phyloP scores from a whole-genome alignment of 2,329 filamentous ascomycete species.

The Nemania sp. region DNA sequence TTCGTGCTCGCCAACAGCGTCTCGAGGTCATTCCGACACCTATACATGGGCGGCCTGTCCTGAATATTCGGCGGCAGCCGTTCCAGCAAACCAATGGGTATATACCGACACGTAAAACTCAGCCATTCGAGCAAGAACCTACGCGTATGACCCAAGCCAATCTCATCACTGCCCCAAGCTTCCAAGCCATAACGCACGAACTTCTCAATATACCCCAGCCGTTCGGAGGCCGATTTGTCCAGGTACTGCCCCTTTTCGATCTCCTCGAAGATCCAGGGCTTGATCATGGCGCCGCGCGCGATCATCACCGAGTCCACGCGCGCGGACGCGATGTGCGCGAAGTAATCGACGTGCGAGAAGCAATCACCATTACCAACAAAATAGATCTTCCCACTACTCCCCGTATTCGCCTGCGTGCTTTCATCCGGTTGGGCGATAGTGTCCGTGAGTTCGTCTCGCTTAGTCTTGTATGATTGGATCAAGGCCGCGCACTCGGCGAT shows the following conservation, averaged over 20 bases:
- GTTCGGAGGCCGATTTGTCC: constrained; percentile 89
- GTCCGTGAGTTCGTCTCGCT: constrained; percentile 69
- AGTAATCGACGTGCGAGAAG: constrained; percentile 90
- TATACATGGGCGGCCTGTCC: constrained; percentile 83
- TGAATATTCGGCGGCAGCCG: constrained; percentile 85
- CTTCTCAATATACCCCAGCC: constrained; percentile 82
- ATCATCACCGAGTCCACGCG: constrained; percentile 95
- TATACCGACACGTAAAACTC: constrained; percentile 89
- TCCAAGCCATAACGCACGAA: constrained; percentile 90
- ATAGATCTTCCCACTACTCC: constrained; percentile 75
- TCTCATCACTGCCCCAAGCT: constrained; percentile 93
- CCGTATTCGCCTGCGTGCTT: constrained; percentile 68
- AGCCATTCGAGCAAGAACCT: constrained; percentile 95
- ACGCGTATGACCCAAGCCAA: constrained; percentile 86
- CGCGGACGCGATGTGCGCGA: constrained; percentile 72
- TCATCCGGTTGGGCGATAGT: constrained; percentile 78
- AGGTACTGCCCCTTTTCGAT: constrained; percentile 90
- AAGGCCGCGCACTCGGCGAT: constrained; percentile 87
- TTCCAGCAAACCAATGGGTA: constrained; percentile 87
- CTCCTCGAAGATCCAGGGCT: constrained; percentile 98
- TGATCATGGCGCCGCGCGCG: constrained; percentile 92
- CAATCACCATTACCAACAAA: constrained; percentile 97
- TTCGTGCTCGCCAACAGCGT: constrained; percentile 88
- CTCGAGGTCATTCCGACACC: constrained; percentile 86
- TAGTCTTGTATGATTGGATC: constrained; percentile 76